These are phyloP conservation scores for Calonectria hawksworthii DNA, from an alignment of 2,329 filamentous ascomycete species.

Conservation along the genomic window DNA sequence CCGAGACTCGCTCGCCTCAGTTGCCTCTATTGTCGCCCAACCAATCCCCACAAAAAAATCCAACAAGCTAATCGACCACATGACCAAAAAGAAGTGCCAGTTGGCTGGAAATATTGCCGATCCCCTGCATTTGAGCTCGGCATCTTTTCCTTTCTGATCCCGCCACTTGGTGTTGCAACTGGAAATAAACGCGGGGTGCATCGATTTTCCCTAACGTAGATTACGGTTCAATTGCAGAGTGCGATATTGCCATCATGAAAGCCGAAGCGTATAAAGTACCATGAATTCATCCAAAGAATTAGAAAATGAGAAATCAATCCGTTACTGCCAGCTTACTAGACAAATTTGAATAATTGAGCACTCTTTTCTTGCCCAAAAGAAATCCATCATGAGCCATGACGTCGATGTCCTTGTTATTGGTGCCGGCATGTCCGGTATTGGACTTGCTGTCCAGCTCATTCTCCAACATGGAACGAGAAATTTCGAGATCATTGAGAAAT, in stretches of 20 bases:
- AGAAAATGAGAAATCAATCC: background rate
- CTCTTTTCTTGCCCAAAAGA: background rate
- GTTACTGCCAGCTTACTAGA: background rate
- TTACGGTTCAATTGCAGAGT: background rate
- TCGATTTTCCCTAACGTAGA: background rate
- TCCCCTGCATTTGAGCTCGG: background rate
- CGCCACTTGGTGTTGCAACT: background rate
- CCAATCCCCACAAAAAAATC: background rate
- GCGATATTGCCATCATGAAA: background rate
- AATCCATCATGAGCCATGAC: constrained; percentile 27
- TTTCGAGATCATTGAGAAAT: constrained; percentile 45
- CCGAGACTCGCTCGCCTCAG: background rate
- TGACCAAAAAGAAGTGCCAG: background rate
- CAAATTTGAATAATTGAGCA: background rate
- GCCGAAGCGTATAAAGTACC: background rate
- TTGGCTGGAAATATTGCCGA: constrained; percentile 5
- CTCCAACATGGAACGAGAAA: constrained; percentile 32
- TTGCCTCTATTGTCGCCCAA: background rate
- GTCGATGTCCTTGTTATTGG: constrained; percentile 47
- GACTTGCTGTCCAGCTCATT: constrained; percentile 41
- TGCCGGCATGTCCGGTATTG: constrained; percentile 47
- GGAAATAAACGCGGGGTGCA: background rate
- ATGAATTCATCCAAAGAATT: background rate
- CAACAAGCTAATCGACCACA: background rate
- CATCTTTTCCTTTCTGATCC: background rate